These are phyloP conservation scores for Gillenia trifoliata DNA, from an alignment of 306 rosid genomes.

Conservation along the genomic window DNA sequence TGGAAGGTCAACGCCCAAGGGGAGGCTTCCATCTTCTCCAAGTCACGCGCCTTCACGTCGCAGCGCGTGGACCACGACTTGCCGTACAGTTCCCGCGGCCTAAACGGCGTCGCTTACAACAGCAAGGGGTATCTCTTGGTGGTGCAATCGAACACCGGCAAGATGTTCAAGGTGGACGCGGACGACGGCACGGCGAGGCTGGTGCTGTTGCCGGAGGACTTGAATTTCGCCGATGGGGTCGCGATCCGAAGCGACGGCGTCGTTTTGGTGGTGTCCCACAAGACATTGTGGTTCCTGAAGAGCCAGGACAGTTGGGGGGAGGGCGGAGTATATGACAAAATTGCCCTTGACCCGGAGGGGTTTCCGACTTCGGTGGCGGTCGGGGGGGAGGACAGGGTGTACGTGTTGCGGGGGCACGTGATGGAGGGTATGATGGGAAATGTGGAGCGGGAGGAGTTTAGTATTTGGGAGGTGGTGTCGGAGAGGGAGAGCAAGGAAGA, in stretches of 20 bases:
- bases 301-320: conserved; percentile 64
- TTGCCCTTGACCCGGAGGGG: conserved; percentile 53
- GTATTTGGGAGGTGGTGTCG: conserved; percentile 53
- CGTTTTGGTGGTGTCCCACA: conserved; percentile 62
- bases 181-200: conserved; percentile 52
- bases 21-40: conserved; percentile 60
- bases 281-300: conserved; percentile 55
- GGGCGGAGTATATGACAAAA: conserved; percentile 50
- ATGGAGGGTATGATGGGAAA: conserved; percentile 45
- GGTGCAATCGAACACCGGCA: conserved; percentile 78
- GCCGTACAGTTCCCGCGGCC: conserved; percentile 39
- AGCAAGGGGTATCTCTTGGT: conserved; percentile 67
- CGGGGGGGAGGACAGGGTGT: conserved; percentile 42
- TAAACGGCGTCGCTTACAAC: conserved; percentile 71
- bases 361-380: conserved; percentile 54
- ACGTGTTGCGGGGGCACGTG: conserved; percentile 56
- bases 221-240: conserved; percentile 49
- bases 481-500: conserved; percentile 44
- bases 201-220: conserved; percentile 44
- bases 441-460: conserved; percentile 46
- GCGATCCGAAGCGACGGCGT: conserved; percentile 55
- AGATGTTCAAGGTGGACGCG: conserved; percentile 64
- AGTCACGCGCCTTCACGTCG: conserved; percentile 40
- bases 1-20: conserved; percentile 65
- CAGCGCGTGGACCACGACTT: conserved; percentile 30